Conservation (phyloP, 495 filamentous ascomycete genomes). For the Penicillium desertorum region DNA sequence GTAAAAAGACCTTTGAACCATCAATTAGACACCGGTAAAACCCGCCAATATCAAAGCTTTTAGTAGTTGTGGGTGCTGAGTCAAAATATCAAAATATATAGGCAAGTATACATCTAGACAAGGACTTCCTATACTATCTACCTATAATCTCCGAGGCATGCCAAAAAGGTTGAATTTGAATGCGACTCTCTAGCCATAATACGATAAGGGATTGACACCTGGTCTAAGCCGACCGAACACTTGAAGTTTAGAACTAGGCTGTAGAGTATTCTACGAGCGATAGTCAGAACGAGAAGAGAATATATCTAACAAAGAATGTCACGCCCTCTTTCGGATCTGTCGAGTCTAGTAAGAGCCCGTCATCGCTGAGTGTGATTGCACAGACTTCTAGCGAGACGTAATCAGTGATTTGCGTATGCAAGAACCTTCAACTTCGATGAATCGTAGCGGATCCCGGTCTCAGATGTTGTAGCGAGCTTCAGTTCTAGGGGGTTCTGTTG, state of each 20-base stretch:
- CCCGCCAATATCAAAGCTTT: no score
- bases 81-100: no score
- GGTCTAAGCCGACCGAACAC: conserved; percentile 24
- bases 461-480: conserved; percentile 24
- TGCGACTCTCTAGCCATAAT: conserved; percentile 11
- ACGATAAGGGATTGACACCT: conserved; percentile 13
- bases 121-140: no score
- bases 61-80: no score
- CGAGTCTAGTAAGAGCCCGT: conserved; percentile 23
- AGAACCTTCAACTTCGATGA: conserved; percentile 25
- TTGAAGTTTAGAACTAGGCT: conserved; percentile 12
- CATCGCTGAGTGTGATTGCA: conserved; percentile 23
- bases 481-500: conserved; percentile 13
- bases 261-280: conserved; percentile 18
- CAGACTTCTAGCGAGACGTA: conserved; percentile 16
- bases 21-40: no score
- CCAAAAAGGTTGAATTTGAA: conserved; percentile 26
- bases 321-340: conserved; percentile 26
- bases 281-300: conserved; percentile 16
- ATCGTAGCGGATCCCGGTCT: conserved; percentile 24
- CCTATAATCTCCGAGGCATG: conserved; percentile 9
- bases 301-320: conserved; percentile 21
- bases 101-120: no score
- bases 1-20: no score
- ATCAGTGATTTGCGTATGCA: conserved; percentile 16